Evolutionary conservation across 108 stramenopile species (phyloP).

Genomic region (Cylindrotheca closterium): DNA sequence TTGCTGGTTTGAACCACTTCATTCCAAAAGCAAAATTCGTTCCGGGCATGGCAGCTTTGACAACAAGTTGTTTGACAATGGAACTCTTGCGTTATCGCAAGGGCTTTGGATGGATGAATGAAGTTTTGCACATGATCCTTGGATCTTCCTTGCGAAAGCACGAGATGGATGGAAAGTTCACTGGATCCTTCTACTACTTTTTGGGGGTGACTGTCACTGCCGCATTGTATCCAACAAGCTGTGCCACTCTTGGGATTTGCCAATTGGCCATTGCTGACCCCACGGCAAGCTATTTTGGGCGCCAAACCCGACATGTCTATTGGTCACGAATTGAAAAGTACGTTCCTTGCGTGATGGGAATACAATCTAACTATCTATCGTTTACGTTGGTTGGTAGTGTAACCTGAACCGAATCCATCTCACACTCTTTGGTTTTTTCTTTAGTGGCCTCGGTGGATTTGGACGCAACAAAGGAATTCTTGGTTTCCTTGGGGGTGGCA

Average conservation of each 20-base stretch:
- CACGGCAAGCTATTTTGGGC: slow-evolving; percentile 72
- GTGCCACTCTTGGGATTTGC: slow-evolving; percentile 70
- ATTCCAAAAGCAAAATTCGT: slow-evolving; percentile 61
- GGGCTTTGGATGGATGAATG: slow-evolving; percentile 85
- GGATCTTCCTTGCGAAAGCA: slow-evolving; percentile 70
- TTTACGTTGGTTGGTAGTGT: too few species aligned
- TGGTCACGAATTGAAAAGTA: slow-evolving; percentile 78
- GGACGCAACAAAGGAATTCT: slow-evolving; percentile 86
- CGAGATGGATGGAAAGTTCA: slow-evolving; percentile 90
- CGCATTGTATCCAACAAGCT: slow-evolving; percentile 53
- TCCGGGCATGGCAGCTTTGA: slow-evolving; percentile 50
- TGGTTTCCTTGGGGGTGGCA: slow-evolving; percentile 79
- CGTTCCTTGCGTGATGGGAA: slow-evolving; percentile 16
- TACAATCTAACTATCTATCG: too few species aligned
- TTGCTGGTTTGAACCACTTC: slow-evolving; percentile 73
- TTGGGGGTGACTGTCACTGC: slow-evolving; percentile 69
- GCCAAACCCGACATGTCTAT: slow-evolving; percentile 73
- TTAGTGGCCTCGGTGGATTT: slow-evolving; percentile 68
- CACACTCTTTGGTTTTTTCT: background rate
- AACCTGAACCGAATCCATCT: background rate
- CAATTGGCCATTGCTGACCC: slow-evolving; percentile 88
- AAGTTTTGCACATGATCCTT: slow-evolving; percentile 50
- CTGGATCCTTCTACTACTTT: slow-evolving; percentile 84
- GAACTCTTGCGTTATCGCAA: slow-evolving; percentile 74
- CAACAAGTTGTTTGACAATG: slow-evolving; percentile 45